These are phyloP conservation scores for Pythium dissimile DNA, from an alignment of 352 stramenopile species.

Conservation along the genomic window DNA sequence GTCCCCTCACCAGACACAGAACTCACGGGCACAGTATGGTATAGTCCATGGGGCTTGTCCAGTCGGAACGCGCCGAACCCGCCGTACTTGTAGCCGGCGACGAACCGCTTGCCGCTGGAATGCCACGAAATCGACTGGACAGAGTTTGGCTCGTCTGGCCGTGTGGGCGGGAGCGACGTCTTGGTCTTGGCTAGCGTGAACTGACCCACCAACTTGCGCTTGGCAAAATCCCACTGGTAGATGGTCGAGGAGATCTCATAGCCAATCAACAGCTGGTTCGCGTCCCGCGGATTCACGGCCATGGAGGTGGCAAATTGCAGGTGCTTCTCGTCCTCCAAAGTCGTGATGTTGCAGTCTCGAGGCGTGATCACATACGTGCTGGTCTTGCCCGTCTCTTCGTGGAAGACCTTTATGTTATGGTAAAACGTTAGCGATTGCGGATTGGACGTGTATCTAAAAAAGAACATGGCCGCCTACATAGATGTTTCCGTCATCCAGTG, in stretches of 20 bases:
- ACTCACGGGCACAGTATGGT: conserved; percentile 1
- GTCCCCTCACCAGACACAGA: background rate
- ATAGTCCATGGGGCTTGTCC: conserved; percentile 53
- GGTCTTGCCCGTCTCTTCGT: conserved; percentile 67
- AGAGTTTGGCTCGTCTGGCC: conserved; percentile 29
- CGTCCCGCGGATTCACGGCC: conserved; percentile 52
- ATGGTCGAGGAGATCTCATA: conserved; percentile 51
- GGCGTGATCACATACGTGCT: conserved; percentile 66
- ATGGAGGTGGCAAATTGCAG: conserved; percentile 42
- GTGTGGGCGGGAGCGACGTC: background rate
- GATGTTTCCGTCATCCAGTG: conserved; percentile 62
- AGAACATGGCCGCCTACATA: conserved; percentile 24
- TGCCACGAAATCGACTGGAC: conserved; percentile 72
- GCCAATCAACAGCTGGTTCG: conserved; percentile 57
- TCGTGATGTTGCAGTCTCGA: conserved; percentile 35
- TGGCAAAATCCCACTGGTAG: conserved; percentile 66
- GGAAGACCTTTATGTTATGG: conserved; percentile 46
- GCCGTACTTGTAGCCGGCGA: conserved; percentile 57
- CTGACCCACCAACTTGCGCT: conserved; percentile 49
- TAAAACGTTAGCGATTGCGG: too few species aligned
- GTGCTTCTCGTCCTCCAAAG: conserved; percentile 19
- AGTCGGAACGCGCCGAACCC: conserved; percentile 53
- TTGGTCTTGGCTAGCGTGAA: conserved; percentile 16
- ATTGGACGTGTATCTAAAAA: too few species aligned
- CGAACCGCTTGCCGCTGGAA: conserved; percentile 72